These are phyloP conservation scores for Isatis tinctoria DNA, from an alignment of 345 rosid genomes.

Conservation along the genomic window DNA sequence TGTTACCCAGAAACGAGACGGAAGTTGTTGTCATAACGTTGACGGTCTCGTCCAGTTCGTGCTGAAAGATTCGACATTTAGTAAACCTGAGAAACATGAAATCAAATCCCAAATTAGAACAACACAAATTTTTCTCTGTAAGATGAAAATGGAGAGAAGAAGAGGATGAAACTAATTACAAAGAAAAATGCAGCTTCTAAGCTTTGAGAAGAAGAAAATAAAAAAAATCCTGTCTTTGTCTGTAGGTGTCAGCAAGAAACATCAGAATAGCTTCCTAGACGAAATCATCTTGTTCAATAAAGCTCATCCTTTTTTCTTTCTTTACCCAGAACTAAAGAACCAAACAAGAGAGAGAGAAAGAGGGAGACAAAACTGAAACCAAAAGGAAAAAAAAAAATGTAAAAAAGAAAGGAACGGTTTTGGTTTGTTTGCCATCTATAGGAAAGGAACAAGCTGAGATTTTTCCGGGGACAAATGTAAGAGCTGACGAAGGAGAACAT, in stretches of 20 bases:
- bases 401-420: slow-evolving; percentile 8
- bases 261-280: slow-evolving; percentile 9
- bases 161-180: not conserved
- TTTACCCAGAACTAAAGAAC: not conserved
- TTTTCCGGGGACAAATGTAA: slow-evolving; percentile 14
- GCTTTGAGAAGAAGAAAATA: not conserved
- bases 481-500: slow-evolving; percentile 14
- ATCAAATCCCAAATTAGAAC: not conserved
- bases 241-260: not conserved
- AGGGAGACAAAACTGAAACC: not conserved
- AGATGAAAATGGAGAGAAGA: not conserved
- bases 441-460: not conserved
- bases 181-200: slow-evolving; percentile 16
- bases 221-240: not conserved
- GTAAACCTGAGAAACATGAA: slow-evolving; percentile 18
- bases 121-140: not conserved
- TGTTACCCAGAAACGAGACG: slow-evolving; percentile 79
- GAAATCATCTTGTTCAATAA: not conserved
- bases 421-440: slow-evolving; percentile 7
- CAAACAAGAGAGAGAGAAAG: not conserved
- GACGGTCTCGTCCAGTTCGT: slow-evolving; percentile 61
- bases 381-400: not conserved
- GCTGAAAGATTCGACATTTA: slow-evolving; percentile 42
- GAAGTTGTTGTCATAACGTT: slow-evolving; percentile 63
- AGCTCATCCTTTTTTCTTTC: not conserved